phyloP scores from a whole-genome alignment of 345 rosid genomes.

The Boechera divaricarpa region DNA sequence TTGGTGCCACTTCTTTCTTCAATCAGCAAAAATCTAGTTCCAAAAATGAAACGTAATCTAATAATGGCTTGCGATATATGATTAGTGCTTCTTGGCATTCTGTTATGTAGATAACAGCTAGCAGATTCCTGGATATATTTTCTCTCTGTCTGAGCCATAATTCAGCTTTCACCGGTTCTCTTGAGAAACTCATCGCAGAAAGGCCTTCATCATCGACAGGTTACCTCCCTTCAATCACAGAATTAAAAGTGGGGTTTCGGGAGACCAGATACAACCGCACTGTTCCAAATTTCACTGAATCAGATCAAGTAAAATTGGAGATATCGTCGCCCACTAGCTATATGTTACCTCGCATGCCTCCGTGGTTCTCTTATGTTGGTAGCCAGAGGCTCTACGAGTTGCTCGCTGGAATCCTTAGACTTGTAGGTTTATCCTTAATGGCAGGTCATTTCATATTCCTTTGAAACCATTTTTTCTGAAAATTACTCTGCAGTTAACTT shows the following conservation, averaged over 20 bases:
- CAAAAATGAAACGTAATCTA: conserved; percentile 10
- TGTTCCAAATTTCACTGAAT: conserved; percentile 44
- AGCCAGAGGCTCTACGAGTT: conserved; percentile 71
- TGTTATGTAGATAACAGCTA: conserved; percentile 69
- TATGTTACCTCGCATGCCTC: conserved; percentile 78
- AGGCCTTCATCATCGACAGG: conserved; percentile 69
- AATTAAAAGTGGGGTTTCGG: conserved; percentile 62
- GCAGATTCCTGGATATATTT: conserved; percentile 83
- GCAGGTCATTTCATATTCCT: conserved; percentile 69
- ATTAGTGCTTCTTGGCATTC: conserved; percentile 21
- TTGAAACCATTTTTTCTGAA: conserved; percentile 31
- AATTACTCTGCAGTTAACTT: conserved; percentile 14
- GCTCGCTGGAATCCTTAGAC: conserved; percentile 85
- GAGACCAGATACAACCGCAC: conserved; percentile 37
- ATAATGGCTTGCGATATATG: conserved; percentile 21
- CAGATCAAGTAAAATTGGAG: conserved; percentile 47
- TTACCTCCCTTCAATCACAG: conserved; percentile 78
- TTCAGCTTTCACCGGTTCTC: conserved; percentile 73
- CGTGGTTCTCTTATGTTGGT: conserved; percentile 83
- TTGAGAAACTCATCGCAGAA: conserved; percentile 65
- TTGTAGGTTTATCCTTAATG: conserved; percentile 79
- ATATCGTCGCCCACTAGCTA: conserved; percentile 46
- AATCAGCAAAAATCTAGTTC: conserved; percentile 16
- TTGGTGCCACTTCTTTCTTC: conserved; percentile 26
- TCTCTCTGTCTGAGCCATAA: conserved; percentile 72